Evolutionary conservation across 2,329 filamentous ascomycete genomes (phyloP), one percentile per base, ranked within the genome.

Genomic region (Aureobasidium melanogenum): DNA sequence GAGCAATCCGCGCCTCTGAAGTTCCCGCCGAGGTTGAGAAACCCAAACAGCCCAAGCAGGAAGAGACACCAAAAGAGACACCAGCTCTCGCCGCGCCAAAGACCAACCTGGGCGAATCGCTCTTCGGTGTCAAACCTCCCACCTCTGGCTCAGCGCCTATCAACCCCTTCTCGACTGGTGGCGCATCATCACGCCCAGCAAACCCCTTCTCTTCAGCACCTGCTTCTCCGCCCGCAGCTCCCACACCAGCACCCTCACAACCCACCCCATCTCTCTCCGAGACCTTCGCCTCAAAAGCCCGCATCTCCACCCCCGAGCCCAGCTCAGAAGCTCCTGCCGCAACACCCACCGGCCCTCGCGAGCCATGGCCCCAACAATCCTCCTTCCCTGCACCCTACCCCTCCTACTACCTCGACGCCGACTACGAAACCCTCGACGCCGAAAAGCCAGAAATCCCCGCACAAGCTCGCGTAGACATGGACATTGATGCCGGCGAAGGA

Each of bases 341-440:
- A 2, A 59, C 64, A 26, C 62, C 62, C 63, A 67, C 63, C 47
- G 72, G 64, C 70, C 34, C 76, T 69, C 34, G 63, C 0, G 84
- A 91, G 66, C 87, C 90, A 9, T 97, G 92, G 92, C 93, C 93
- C 0, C 71, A 81, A 14, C 75, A 79, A 41, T 79, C 84, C 1
- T 75, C 80, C 0, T 87, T 89, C 66, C 88, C 90, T 0, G 64
- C 79, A 1, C 79, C 91, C 0, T 97, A 92, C 74, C 88, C 90
- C 0, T 77, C 82, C 32, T 88, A 88, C 70, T 89, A 91, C 77
- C 80, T 87, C 55, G 94, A 97, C 67, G 93, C 93, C 56, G 93
- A 96, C 70, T 96, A 90, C 75, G 94, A 99, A 74, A 89, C 88
- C 4, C 82, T 97, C 28, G 89, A 90, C 64, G 72, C 74, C 19